phyloP scores from a whole-genome alignment of 495 filamentous ascomycete genomes.

The Penicillium steckii region DNA sequence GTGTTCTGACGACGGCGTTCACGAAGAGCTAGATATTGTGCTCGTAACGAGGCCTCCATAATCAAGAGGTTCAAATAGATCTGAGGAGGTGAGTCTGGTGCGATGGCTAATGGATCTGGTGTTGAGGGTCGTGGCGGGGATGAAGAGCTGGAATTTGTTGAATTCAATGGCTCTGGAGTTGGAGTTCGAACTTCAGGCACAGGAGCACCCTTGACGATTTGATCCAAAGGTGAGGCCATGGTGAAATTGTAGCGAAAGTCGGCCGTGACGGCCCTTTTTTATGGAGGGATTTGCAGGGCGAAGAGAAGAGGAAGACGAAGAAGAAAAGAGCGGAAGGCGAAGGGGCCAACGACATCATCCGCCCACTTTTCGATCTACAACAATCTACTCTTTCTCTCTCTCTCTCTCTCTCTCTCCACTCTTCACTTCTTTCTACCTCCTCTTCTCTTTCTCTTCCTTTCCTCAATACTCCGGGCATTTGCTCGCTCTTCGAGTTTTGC shows the following conservation, averaged over 20 bases:
- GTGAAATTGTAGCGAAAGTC: conserved; percentile 15
- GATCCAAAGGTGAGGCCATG: conserved; percentile 70
- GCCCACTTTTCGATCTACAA: conserved; percentile 8
- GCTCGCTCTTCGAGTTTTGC: not conserved
- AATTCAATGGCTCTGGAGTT: conserved; percentile 36
- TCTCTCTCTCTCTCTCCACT: not conserved
- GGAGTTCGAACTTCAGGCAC: conserved; percentile 46
- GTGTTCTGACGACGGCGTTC: conserved; percentile 89
- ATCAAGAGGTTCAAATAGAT: conserved; percentile 98
- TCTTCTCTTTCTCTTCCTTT: conserved; percentile 5
- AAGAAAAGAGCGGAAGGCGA: conserved; percentile 11
- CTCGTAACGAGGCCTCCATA: conserved; percentile 89
- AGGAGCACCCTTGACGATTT: conserved; percentile 82
- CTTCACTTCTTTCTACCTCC: not conserved
- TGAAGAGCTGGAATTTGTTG: conserved; percentile 31
- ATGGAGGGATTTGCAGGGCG: conserved; percentile 11
- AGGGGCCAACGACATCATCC: conserved; percentile 18
- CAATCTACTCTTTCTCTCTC: not conserved
- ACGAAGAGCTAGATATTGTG: conserved; percentile 86
- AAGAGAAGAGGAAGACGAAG: not conserved
- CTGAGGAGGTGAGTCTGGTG: conserved; percentile 91
- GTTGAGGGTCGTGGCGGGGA: conserved; percentile 42
- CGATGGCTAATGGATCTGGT: conserved; percentile 72
- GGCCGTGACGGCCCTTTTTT: conserved; percentile 37
- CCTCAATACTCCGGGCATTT: too few relatives aligned